Conservation (phyloP, 257 asterid species). For the Verbascum thapsus region DNA sequence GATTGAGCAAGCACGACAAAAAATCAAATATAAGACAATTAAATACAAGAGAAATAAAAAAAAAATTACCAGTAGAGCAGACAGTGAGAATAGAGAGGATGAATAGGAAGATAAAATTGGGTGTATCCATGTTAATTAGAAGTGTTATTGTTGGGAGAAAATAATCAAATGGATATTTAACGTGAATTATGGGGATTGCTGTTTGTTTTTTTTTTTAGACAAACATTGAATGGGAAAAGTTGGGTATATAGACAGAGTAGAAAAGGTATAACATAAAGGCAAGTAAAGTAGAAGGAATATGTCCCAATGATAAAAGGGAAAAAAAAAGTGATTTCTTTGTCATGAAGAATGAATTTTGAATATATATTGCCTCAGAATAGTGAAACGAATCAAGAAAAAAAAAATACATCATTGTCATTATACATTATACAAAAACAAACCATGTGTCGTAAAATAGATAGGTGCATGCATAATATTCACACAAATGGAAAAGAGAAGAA, state of each 20-base stretch:
- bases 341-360: slow-evolving; percentile 52
- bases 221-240: slow-evolving; percentile 27
- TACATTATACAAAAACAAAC: background rate
- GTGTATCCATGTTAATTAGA: slow-evolving; percentile 44
- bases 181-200: slow-evolving; percentile 8
- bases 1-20: too few species aligned
- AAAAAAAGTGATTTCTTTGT: slow-evolving; percentile 62
- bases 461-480: slow-evolving; percentile 29
- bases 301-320: slow-evolving; percentile 36
- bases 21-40: too few species aligned
- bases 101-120: slow-evolving; percentile 35
- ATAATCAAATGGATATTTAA: slow-evolving; percentile 27
- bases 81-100: slow-evolving; percentile 39
- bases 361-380: slow-evolving; percentile 28
- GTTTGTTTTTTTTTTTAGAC: background rate
- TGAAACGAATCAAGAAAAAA: slow-evolving; percentile 21
- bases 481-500: slow-evolving; percentile 1
- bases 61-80: slow-evolving; percentile 54
- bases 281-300: slow-evolving; percentile 42
- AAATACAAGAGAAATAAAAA: background rate
- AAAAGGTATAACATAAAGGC: background rate
- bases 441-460: slow-evolving; percentile 2
- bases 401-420: background rate
- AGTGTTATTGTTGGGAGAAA: slow-evolving; percentile 12
- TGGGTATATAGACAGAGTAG: slow-evolving; percentile 28